Conservation (phyloP, 148 eudicot species). For the Rhododendron ferrugineum region DNA sequence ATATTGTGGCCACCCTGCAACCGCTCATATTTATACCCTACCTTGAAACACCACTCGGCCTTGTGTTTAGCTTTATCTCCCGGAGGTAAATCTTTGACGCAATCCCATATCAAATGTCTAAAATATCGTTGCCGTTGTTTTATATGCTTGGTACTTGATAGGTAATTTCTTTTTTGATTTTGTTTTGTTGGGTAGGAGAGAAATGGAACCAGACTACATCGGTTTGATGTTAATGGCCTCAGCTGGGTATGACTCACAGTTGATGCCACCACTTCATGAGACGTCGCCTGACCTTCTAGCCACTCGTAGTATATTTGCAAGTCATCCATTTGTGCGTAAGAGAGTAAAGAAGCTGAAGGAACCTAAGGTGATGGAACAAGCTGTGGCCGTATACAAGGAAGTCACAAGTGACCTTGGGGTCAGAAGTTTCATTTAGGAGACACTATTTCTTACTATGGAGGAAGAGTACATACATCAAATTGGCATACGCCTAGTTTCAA, state of each 20-base stretch:
- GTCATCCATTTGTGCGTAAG: background rate
- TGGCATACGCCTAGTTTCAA: background rate
- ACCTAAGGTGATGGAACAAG: background rate
- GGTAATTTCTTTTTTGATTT: background rate
- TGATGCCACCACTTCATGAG: background rate
- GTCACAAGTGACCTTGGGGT: background rate
- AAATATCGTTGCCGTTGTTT: background rate
- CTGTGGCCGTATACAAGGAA: background rate
- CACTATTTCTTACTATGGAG: too few species aligned
- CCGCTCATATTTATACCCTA: background rate
- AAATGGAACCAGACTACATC: background rate
- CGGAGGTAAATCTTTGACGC: background rate
- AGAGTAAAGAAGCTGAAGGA: background rate
- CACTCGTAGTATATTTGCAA: background rate
- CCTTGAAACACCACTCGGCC: background rate
- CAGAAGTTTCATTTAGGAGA: background rate
- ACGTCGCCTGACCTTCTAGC: background rate
- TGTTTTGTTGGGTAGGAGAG: background rate
- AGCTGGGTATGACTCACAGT: background rate
- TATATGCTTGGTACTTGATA: background rate
- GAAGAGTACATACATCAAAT: background rate
- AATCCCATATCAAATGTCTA: background rate
- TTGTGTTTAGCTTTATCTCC: background rate
- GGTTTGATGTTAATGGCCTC: background rate
- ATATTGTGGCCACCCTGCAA: background rate